phyloP scores from a whole-genome alignment of 768 basidiomycete genomes.

The Glaciozyma martinii region DNA sequence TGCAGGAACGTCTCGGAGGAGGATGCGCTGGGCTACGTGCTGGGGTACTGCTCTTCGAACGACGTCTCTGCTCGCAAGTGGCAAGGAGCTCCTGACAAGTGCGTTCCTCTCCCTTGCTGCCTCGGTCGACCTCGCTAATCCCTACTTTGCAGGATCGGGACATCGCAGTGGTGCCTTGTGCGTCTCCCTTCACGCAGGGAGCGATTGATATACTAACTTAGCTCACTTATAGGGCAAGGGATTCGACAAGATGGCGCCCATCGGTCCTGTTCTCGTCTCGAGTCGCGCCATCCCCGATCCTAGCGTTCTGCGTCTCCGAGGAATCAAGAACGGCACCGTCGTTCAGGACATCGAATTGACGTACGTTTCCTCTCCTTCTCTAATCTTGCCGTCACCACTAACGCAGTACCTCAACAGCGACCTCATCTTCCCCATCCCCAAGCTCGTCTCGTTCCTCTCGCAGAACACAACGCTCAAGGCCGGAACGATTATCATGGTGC shows the following conservation, averaged over 20 bases:
- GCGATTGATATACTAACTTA: too few species aligned
- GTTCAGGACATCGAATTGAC: conserved; percentile 37
- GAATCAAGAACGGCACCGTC: conserved; percentile 33
- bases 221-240: conserved; percentile 24
- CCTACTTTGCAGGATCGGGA: too few species aligned
- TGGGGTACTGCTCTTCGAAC: conserved; percentile 39
- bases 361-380: conserved; percentile 29
- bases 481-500: conserved; percentile 41
- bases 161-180: too few species aligned
- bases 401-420: conserved; percentile 31
- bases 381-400: background rate
- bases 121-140: too few species aligned
- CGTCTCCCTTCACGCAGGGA: background rate
- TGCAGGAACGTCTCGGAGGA: conserved; percentile 39
- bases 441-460: conserved; percentile 40
- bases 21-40: conserved; percentile 41
- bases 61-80: conserved; percentile 38
- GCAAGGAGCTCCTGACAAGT: conserved; percentile 27
- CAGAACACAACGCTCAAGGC: conserved; percentile 40
- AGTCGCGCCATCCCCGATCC: background rate
- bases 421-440: conserved; percentile 40
- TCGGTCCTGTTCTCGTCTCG: background rate
- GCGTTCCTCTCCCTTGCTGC: too few species aligned
- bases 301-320: conserved; percentile 26
- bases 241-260: conserved; percentile 38